Conservation (phyloP, 2,329 filamentous ascomycete genomes). For the Colletotrichum sidae region DNA sequence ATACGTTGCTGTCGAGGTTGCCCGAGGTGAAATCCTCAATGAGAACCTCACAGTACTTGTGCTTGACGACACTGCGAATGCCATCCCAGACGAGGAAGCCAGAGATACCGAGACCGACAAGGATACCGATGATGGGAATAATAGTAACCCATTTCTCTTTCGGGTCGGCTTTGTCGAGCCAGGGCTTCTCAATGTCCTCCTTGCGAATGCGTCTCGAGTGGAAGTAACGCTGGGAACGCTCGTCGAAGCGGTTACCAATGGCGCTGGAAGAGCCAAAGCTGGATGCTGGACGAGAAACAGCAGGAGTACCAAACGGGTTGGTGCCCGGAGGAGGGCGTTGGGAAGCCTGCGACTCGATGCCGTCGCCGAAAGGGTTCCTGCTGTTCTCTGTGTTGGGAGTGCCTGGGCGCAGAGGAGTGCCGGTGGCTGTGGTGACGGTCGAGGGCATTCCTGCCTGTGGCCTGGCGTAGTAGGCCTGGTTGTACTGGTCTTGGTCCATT, state of each 20-base stretch:
- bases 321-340: constrained; percentile 43
- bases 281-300: constrained; percentile 58
- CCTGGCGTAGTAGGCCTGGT: constrained; percentile 43
- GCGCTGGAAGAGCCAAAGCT: constrained; percentile 60
- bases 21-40: constrained; percentile 72
- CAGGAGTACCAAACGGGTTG: constrained; percentile 61
- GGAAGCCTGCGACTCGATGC: constrained; percentile 49
- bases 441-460: constrained; percentile 47
- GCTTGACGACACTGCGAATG: constrained; percentile 75
- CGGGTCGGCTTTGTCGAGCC: constrained; percentile 78
- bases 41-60: constrained; percentile 78
- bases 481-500: constrained; percentile 46
- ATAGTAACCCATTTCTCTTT: constrained; percentile 91
- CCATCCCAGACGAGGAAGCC: constrained; percentile 83
- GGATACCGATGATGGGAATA: constrained; percentile 78
- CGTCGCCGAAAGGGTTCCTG: constrained; percentile 56
- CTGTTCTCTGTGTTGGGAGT: constrained; percentile 55
- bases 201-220: constrained; percentile 79
- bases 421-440: constrained; percentile 50
- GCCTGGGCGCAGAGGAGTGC: constrained; percentile 54
- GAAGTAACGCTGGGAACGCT: constrained; percentile 70
- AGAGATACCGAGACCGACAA: constrained; percentile 74
- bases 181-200: constrained; percentile 80
- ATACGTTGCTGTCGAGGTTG: constrained; percentile 70
- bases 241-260: constrained; percentile 49